Percentiles rank a stretch among this genome's conserved stretches.
phyloP scores from a whole-genome alignment of 768 basidiomycete genomes.

The Tylopilus sp. region DNA sequence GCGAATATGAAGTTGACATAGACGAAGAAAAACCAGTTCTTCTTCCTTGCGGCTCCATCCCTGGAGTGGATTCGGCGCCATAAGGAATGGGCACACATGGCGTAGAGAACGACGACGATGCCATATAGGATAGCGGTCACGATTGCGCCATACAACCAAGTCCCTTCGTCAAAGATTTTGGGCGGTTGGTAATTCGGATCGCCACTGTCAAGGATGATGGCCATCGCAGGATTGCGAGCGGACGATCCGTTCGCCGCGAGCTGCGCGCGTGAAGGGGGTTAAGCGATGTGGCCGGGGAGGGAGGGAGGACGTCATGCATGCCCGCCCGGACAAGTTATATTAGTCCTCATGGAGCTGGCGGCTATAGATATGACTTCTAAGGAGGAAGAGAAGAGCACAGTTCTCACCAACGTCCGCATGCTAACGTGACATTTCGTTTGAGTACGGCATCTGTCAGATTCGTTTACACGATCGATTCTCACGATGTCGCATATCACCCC shows the following conservation, averaged over 20 bases:
- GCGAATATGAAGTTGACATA: conserved; percentile 30
- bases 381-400: too few species aligned
- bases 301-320: neutral
- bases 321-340: conserved; percentile 8
- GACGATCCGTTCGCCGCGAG: neutral
- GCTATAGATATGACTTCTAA: neutral
- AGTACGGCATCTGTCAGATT: too few species aligned
- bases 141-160: conserved; percentile 31
- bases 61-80: conserved; percentile 20
- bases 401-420: neutral
- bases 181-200: conserved; percentile 11
- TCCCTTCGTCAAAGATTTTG: conserved; percentile 22
- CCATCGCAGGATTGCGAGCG: conserved; percentile 14
- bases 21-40: conserved; percentile 27
- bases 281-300: neutral
- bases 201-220: neutral
- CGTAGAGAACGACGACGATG: conserved; percentile 22
- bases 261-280: neutral
- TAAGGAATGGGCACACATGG: conserved; percentile 27
- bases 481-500: neutral
- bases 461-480: neutral
- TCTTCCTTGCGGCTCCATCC: conserved; percentile 8
- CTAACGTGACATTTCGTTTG: too few species aligned
- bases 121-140: conserved; percentile 28
- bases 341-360: neutral